Base-by-base conservation (phyloP, 768 basidiomycete species). In the Phanerodontia chrysosporium region DNA sequence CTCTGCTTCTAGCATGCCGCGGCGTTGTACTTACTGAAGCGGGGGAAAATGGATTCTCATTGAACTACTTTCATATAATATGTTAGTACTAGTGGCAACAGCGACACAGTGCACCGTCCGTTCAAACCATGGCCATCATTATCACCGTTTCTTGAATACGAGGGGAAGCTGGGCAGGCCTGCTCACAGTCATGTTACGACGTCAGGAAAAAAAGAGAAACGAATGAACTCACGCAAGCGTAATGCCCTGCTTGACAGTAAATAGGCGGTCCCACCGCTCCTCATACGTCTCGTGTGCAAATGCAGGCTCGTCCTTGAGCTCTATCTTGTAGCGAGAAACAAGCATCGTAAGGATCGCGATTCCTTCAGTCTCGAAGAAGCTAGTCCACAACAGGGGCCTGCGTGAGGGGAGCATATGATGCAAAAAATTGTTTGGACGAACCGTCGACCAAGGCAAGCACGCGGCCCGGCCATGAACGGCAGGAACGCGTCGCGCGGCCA, bases 401-500 rank as follows among this genome's bases (percentile, higher is more conserved):
- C n/a, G n/a, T n/a, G n/a, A n/a, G n/a, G n/a, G n/a, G n/a, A n/a
- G n/a, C n/a, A n/a, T n/a, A n/a, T n/a, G n/a, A n/a, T n/a, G n/a
- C n/a, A n/a, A n/a, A n/a, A n/a, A n/a, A n/a, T n/a, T n/a, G n/a
- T n/a, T n/a, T n/a, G 16, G 27, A 48, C 56, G 30, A 30, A 57
- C 60, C 67, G 65, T 22, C 49, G 53, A 4, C 39, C 39, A 28
- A 45, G 49, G 66, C 80, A 81, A 24, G 74, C 74, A 3, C 80
- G 73, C n/a, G 75, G 57, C 74, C 80, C 80, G 55, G 66, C 72
- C 55, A 77, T 80, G 65, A 83, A 84, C 2, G 83, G 80, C 25
- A 81, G 28, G 64, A 82, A 83, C 0, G 82, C 83, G 64, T 84
- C 82, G 30, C 76, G 73, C 21, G 79, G 75, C 77, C 80, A 85